Evolutionary conservation across 2,329 filamentous ascomycete genomes (phyloP).

Genomic region (Aspergillus sp.): DNA sequence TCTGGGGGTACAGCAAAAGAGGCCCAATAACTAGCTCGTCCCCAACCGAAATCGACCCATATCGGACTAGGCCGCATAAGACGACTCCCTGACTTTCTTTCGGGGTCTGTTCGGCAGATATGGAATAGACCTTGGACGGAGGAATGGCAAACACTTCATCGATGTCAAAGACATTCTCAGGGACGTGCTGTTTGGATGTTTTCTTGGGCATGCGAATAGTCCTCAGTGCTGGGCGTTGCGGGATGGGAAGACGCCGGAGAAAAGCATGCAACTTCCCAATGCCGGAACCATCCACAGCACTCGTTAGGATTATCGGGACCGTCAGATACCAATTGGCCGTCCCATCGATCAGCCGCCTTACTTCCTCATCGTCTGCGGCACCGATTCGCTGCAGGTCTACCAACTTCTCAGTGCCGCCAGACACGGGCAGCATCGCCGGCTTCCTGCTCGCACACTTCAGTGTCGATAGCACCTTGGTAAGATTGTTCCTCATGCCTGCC

Average conservation of each 20-base stretch:
- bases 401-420: constrained; percentile 40
- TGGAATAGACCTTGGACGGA: constrained; percentile 47
- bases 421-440: constrained; percentile 57
- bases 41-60: constrained; percentile 66
- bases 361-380: constrained; percentile 47
- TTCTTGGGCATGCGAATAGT: constrained; percentile 11
- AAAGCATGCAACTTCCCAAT: constrained; percentile 75
- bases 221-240: constrained; percentile 30
- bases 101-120: constrained; percentile 29
- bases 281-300: constrained; percentile 73
- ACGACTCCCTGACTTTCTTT: constrained; percentile 55
- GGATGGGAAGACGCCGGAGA: constrained; percentile 64
- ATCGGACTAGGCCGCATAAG: constrained; percentile 74
- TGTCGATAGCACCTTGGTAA: constrained; percentile 64
- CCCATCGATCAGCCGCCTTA: constrained; percentile 45
- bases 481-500: constrained; percentile 55
- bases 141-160: constrained; percentile 80
- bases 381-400: constrained; percentile 51
- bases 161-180: constrained; percentile 68
- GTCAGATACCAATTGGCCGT: constrained; percentile 36
- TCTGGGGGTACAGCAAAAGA: constrained; percentile 43
- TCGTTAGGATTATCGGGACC: constrained; percentile 82
- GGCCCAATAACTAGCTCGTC: constrained; percentile 73
- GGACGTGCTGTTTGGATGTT: constrained; percentile 36
- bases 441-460: constrained; percentile 67